Conservation (phyloP, 495 filamentous ascomycete genomes). For the Penicillium bovifimosum region DNA sequence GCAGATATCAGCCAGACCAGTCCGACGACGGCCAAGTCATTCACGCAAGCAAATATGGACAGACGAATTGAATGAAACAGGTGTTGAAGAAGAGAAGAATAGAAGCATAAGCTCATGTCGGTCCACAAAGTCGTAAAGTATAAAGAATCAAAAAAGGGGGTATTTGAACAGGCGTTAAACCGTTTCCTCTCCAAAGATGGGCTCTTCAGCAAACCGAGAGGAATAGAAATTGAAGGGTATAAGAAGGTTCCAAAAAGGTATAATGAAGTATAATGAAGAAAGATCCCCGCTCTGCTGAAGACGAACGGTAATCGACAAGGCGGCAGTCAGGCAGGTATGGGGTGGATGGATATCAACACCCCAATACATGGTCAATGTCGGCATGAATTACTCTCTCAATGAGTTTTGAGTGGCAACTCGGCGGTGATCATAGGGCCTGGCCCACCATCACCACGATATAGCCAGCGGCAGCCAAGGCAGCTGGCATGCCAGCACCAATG, state of each 20-base stretch:
- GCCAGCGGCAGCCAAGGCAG: conserved; percentile 31
- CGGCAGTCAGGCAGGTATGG: background rate
- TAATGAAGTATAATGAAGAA: conserved; percentile 5
- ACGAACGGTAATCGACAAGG: conserved; percentile 14
- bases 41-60: conserved; percentile 21
- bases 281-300: conserved; percentile 24
- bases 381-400: background rate
- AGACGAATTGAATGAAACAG: conserved; percentile 18
- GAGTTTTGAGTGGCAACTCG: background rate
- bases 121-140: conserved; percentile 22
- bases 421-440: conserved; percentile 24
- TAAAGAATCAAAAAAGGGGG: conserved; percentile 24
- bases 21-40: background rate
- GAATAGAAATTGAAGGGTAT: conserved; percentile 16
- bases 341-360: background rate
- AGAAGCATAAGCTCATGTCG: conserved; percentile 33
- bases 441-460: conserved; percentile 38
- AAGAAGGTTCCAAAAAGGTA: conserved; percentile 17
- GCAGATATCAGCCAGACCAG: background rate
- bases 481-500: conserved; percentile 27
- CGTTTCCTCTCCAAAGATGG: conserved; percentile 21
- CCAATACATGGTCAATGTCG: background rate
- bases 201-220: conserved; percentile 25
- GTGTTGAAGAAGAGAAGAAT: conserved; percentile 9
- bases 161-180: conserved; percentile 32